phyloP scores from a whole-genome alignment of 176 grass and related monocot genomes.

The Rhipidocladum racemiflorum region DNA sequence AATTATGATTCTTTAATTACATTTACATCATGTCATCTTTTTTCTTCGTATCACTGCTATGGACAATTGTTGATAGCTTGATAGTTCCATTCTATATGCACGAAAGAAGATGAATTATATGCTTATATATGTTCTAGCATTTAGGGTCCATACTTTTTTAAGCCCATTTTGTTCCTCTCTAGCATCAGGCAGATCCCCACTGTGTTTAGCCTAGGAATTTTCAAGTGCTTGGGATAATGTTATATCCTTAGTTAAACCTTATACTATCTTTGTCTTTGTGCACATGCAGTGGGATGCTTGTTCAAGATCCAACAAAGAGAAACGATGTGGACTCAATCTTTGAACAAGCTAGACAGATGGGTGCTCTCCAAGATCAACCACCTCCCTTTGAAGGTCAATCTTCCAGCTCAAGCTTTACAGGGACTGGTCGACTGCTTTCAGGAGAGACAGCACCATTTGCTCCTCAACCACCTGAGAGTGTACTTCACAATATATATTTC shows the following conservation, averaged over 20 bases:
- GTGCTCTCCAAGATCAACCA: constrained; percentile 43
- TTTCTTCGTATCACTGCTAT: no score
- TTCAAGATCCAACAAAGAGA: constrained; percentile 89
- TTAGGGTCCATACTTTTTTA: not conserved
- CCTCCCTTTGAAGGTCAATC: constrained; percentile 41
- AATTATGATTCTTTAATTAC: no score
- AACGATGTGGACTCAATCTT: constrained; percentile 62
- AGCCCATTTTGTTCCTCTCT: not conserved
- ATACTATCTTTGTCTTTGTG: not conserved
- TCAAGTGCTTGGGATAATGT: not conserved
- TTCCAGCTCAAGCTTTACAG: constrained; percentile 73
- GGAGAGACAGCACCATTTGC: constrained; percentile 57
- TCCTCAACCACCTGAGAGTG: constrained; percentile 32
- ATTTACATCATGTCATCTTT: no score
- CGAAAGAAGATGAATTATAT: no score
- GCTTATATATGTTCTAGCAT: not conserved
- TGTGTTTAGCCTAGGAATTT: not conserved
- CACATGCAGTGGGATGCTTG: constrained; percentile 77
- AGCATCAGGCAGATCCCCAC: not conserved
- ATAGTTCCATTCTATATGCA: no score
- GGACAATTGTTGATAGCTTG: no score
- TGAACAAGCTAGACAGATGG: constrained; percentile 71
- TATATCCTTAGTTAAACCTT: not conserved
- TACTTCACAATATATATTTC: constrained; percentile 68
- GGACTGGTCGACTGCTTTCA: constrained; percentile 69